phyloP scores from a whole-genome alignment of 225 moss, liverwort and hornwort genomes.

The Lunularia cruciata region DNA sequence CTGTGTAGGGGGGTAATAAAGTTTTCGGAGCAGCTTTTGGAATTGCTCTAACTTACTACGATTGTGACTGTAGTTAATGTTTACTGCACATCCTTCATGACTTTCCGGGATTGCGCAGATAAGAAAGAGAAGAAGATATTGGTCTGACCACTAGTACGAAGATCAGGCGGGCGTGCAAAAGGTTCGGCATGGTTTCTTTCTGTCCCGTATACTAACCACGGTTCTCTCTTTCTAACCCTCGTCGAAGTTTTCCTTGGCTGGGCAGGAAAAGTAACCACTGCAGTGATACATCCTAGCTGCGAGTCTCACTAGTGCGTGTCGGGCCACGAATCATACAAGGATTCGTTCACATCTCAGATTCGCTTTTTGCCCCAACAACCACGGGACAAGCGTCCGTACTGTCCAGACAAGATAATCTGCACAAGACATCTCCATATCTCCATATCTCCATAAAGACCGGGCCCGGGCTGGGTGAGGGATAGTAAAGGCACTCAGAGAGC shows the following conservation, averaged over 20 bases:
- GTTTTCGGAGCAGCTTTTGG: neutral
- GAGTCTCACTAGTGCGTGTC: no score
- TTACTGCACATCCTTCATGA: neutral
- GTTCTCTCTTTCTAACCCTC: no score
- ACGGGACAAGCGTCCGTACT: neutral
- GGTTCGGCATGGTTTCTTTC: neutral
- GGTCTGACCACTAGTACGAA: neutral
- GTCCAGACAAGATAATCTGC: no score
- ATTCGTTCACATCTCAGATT: conserved; percentile 7
- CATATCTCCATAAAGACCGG: no score
- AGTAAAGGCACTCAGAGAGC: no score
- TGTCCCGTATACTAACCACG: no score
- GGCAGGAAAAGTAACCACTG: no score
- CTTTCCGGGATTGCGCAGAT: conserved; percentile 3
- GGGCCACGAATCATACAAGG: neutral
- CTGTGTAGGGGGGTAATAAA: conserved; percentile 1
- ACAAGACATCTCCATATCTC: no score
- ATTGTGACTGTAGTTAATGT: neutral
- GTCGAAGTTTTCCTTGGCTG: no score
- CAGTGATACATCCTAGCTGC: no score
- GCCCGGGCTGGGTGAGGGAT: no score
- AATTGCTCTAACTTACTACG: neutral
- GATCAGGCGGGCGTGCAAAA: conserved; percentile 8
- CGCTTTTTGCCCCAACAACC: neutral
- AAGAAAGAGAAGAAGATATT: neutral